Conservation (phyloP, 164 flowering plant species). For the Saururus chinensis region DNA sequence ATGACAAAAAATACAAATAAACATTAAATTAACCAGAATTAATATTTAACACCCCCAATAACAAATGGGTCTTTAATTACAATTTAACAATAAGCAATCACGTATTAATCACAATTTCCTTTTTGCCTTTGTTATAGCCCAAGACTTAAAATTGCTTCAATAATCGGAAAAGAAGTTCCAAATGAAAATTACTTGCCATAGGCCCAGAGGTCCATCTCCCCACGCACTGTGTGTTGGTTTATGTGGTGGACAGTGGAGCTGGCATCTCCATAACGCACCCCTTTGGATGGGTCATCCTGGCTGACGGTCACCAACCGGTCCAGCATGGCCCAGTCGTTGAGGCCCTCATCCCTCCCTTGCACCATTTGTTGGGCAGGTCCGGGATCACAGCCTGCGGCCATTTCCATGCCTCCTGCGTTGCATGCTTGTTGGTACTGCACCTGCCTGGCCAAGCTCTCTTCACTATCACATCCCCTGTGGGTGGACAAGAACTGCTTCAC, state of each 20-base stretch:
- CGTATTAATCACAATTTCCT: background rate
- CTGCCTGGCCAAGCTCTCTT: slow-evolving; percentile 20
- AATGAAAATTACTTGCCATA: slow-evolving; percentile 35
- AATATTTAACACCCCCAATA: too few species aligned
- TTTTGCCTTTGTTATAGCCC: background rate
- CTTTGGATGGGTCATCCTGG: slow-evolving; percentile 24
- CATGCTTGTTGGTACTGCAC: slow-evolving; percentile 24
- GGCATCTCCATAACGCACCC: slow-evolving; percentile 25
- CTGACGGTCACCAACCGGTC: slow-evolving; percentile 32
- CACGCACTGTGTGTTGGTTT: slow-evolving; percentile 45
- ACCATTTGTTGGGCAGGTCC: slow-evolving; percentile 20
- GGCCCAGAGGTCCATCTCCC: slow-evolving; percentile 90
- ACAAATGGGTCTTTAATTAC: too few species aligned
- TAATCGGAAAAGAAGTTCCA: too few species aligned
- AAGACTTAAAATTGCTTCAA: too few species aligned
- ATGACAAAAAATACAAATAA: too few species aligned
- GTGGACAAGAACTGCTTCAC: slow-evolving; percentile 45
- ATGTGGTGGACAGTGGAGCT: slow-evolving; percentile 30
- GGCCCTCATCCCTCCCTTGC: slow-evolving; percentile 14
- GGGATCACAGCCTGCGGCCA: slow-evolving; percentile 28
- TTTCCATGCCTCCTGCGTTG: slow-evolving; percentile 26
- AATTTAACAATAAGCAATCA: too few species aligned
- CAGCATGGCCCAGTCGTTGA: slow-evolving; percentile 60
- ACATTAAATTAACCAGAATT: too few species aligned
- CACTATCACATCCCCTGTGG: slow-evolving; percentile 37